Evolutionary conservation across 768 basidiomycete genomes (phyloP).

Genomic region (Hericium rajendrae): DNA sequence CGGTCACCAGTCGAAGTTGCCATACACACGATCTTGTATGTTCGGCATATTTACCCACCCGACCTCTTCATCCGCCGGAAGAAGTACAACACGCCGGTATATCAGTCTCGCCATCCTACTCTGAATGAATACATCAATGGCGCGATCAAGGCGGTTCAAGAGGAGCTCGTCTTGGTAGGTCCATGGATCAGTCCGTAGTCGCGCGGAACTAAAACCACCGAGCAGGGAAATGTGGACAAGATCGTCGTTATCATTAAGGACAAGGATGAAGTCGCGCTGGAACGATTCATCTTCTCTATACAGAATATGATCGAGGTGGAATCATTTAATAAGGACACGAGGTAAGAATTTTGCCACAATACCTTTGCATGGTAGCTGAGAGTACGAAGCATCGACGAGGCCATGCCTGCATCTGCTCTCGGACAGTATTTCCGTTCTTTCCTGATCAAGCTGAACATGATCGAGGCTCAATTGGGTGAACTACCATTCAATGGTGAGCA

Average conservation of each 20-base stretch:
- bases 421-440: constrained; percentile 77
- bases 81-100: constrained; percentile 87
- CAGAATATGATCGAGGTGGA: constrained; percentile 72
- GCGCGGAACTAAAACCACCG: background rate
- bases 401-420: constrained; percentile 54
- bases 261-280: constrained; percentile 69
- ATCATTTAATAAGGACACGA: constrained; percentile 56
- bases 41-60: constrained; percentile 83
- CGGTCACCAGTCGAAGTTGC: constrained; percentile 73
- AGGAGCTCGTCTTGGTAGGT: constrained; percentile 59
- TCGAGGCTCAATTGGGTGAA: constrained; percentile 61
- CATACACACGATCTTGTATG: constrained; percentile 85
- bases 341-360: constrained; percentile 31
- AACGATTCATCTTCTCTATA: constrained; percentile 85
- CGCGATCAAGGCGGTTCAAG: constrained; percentile 70
- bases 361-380: background rate
- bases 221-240: constrained; percentile 69
- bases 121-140: constrained; percentile 87
- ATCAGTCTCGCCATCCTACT: constrained; percentile 85
- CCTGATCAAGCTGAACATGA: constrained; percentile 69
- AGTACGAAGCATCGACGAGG: constrained; percentile 51
- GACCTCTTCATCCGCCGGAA: constrained; percentile 81
- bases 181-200: background rate
- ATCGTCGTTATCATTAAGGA: constrained; percentile 81
- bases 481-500: constrained; percentile 42